Conservation (phyloP, 192 early-diverging fungal species). For the Irineochytrium annulatum region DNA sequence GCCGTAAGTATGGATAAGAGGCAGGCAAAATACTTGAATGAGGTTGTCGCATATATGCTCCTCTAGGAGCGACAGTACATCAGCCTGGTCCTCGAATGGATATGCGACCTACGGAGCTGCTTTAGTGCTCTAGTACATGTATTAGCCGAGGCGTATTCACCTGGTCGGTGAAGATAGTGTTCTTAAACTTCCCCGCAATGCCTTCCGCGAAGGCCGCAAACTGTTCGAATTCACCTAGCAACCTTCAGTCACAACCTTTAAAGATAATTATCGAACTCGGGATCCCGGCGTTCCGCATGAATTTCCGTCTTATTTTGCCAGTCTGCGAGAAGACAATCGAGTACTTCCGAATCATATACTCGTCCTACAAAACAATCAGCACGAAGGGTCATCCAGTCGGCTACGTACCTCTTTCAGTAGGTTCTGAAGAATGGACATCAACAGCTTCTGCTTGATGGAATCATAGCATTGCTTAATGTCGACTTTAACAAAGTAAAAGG, state of each 20-base stretch:
- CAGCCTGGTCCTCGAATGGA: conserved; percentile 42
- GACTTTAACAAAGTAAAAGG: conserved; percentile 76
- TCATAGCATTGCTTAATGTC: conserved; percentile 79
- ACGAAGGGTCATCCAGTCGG: not conserved
- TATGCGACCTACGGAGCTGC: conserved; percentile 63
- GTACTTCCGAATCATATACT: conserved; percentile 69
- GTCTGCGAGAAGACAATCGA: conserved; percentile 38
- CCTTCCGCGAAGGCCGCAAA: conserved; percentile 39
- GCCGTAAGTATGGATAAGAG: not conserved
- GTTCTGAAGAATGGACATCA: conserved; percentile 51
- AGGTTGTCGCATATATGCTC: conserved; percentile 68
- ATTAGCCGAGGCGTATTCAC: conserved; percentile 4
- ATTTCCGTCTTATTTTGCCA: conserved; percentile 32
- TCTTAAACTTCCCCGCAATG: conserved; percentile 44
- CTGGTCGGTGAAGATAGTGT: conserved; percentile 69
- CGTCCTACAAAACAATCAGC: conserved; percentile 40
- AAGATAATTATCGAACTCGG: not conserved
- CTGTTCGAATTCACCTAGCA: conserved; percentile 36
- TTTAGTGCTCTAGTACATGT: not conserved
- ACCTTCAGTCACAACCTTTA: not conserved
- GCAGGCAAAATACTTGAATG: conserved; percentile 39
- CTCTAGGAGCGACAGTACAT: conserved; percentile 45
- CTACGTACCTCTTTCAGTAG: conserved; percentile 49
- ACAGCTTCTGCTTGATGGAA: conserved; percentile 69
- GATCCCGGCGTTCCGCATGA: not conserved